Base-by-base conservation (phyloP, 805 yeast species). In the Candida silvicultrix region DNA sequence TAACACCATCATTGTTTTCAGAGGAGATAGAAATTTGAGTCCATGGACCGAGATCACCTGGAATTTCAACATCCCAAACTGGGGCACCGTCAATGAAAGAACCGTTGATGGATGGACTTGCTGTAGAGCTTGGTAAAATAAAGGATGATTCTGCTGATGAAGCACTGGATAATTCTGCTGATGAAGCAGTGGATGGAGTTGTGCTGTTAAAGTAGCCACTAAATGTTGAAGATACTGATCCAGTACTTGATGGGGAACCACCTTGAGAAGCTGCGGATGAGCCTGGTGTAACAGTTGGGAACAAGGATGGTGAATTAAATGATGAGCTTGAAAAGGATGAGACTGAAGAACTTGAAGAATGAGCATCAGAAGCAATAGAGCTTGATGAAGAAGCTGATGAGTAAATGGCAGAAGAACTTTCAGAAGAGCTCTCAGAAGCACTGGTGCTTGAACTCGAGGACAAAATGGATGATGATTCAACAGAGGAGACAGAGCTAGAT, bases 261-360 rank as follows among this genome's bases (percentile, higher is more conserved):
- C 10, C 25, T 5, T 20, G 15, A 28, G 10, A 29, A 18, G 15
- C 9, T 23, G 40, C 11, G 2, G 12, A 14, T 5, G 32, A 10
- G 8, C 38, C 32, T 38, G 31, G 40, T 5, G 20, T 22, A 34
- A 41, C 16, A 5, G 44, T 22, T 18, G 34, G 15, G 38, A n/a
- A 21, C 21, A 14, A 28, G 8, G 31, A 28, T 7, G 31, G 31
- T 28, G 31, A 28, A 10, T 28, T 10, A 63, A 14, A 50, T 53
- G 14, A 67, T 63, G 40, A 65, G 51, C 25, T 23, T 5, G 9
- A 15, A 63, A 44, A 9, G 60, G 35, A 32, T 14, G 35, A 32
- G 9, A 32, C 31, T 28, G 31, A 10, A 7, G 4, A 18, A 32
- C 35, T 32, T 32, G 35, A 32, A 5, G 19, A 8, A 32, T 19